Base-by-base conservation (phyloP, 176 grass and related monocot genomes). In the Raddia distichophylla region DNA sequence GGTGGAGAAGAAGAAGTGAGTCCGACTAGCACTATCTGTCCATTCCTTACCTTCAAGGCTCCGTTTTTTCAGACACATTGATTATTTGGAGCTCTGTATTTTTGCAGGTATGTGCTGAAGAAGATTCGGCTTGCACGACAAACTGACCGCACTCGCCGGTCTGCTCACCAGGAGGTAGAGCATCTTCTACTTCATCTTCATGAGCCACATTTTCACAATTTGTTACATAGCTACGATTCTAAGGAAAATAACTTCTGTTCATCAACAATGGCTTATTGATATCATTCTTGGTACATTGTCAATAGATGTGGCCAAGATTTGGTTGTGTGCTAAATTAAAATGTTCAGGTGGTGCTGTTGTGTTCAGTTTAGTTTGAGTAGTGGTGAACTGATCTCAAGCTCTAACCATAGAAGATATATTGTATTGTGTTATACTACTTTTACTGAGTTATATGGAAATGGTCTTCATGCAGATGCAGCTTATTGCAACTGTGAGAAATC, bases 1-100 rank as follows among this genome's bases (percentile, higher is more conserved):
- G 80, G 59, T 85, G 46, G 96, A 99, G 91, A 95, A 93, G 85
- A 99, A 95, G 82, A 99, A 83, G 96, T 99, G 84, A 90, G 86
- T 19, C 59, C 59, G 71, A 12, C 55, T 45, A 74, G 1, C 55
- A 77, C 33, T 85, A 8, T 50, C 56, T 85, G 11, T 50, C 56
- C 20, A 70, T 84, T 56, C 49, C 40, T 32, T 61, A 35, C 34
- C 19, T 55, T 86, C 3, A 49, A 44, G 33, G 81, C 35, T 7
- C 15, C 12, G 14, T 56, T 37, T 10, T 76, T 88, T 73, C 40
- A 47, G 88, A 20, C 11, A 16, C 80, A 71, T 58, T 74, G 60
- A 88, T 50, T 10, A n/a, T 33, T 17, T 70, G 61, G 75, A 60
- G 54, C n/a, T 65, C 47, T 19, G 42, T 35, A 60, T 69, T 64